Evolutionary conservation across 805 yeast genomes (phyloP).

Genomic region (Candida fluviatilis): DNA sequence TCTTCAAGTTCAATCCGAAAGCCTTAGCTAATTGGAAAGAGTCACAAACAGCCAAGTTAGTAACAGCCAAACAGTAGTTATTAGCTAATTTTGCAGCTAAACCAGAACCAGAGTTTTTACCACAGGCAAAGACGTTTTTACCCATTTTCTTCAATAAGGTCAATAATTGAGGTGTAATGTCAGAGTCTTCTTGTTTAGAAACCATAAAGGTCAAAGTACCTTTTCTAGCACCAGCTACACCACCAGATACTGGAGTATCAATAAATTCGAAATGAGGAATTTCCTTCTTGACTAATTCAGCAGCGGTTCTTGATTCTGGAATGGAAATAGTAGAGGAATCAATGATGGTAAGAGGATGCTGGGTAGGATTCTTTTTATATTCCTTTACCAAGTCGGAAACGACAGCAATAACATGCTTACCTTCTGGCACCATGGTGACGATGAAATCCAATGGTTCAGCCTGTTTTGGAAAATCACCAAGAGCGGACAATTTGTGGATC

Average conservation of each 20-base stretch:
- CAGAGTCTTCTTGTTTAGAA: conserved; percentile 28
- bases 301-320: conserved; percentile 40
- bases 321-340: conserved; percentile 54
- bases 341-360: conserved; percentile 27
- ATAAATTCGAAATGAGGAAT: conserved; percentile 40
- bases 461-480: conserved; percentile 13
- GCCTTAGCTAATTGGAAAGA: conserved; percentile 50
- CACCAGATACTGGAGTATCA: conserved; percentile 57
- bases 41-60: conserved; percentile 52
- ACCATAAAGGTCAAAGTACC: conserved; percentile 52
- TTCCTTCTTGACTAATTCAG: conserved; percentile 26
- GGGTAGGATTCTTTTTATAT: conserved; percentile 17
- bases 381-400: conserved; percentile 33
- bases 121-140: conserved; percentile 45
- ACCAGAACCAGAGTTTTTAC: conserved; percentile 45
- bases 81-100: conserved; percentile 53
- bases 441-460: conserved; percentile 37
- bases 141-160: conserved; percentile 42
- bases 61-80: conserved; percentile 49
- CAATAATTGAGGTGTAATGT: conserved; percentile 27
- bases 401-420: conserved; percentile 43
- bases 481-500: conserved; percentile 12
- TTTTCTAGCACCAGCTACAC: conserved; percentile 50
- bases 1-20: conserved; percentile 43
- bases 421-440: conserved; percentile 54